A percentile compares a stretch with the other conserved stretches of the same genome.
These are phyloP conservation scores for Stereum hirsutum DNA, from an alignment of 1,284 basidiomycete species.

Conservation along the genomic window DNA sequence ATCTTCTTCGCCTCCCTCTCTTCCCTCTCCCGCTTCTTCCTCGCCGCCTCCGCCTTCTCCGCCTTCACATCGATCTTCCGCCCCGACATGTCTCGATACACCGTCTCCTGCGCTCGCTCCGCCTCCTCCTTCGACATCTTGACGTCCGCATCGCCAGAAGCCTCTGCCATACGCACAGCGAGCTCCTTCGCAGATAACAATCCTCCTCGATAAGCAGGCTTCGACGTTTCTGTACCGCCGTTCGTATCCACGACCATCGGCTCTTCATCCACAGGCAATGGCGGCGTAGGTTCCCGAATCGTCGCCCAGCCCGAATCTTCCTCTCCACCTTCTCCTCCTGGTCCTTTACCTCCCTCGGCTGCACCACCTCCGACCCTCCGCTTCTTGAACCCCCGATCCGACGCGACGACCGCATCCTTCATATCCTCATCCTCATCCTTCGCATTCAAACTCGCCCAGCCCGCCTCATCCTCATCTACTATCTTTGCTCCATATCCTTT, in stretches of 20 bases:
- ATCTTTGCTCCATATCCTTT: no score
- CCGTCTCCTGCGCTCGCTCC: slow-evolving; percentile 76
- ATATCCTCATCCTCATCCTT: slow-evolving; percentile 46
- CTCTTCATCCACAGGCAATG: slow-evolving; percentile 58
- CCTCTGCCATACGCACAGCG: slow-evolving; percentile 44
- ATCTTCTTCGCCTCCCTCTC: slow-evolving; percentile 85
- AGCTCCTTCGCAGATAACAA: slow-evolving; percentile 62
- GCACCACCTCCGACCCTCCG: slow-evolving; percentile 26
- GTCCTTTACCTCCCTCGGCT: no score
- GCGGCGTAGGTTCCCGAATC: slow-evolving; percentile 38
- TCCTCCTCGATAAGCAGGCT: slow-evolving; percentile 56
- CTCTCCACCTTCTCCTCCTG: no score
- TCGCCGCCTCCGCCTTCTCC: slow-evolving; percentile 73
- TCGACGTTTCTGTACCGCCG: slow-evolving; percentile 27
- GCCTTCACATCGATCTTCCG: slow-evolving; percentile 84
- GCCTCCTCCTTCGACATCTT: slow-evolving; percentile 25
- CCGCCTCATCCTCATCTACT: slow-evolving; percentile 63
- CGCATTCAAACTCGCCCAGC: slow-evolving; percentile 41
- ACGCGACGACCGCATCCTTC: slow-evolving; percentile 52
- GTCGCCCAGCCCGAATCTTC: slow-evolving; percentile 52
- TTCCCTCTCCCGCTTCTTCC: slow-evolving; percentile 68
- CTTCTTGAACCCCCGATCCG: slow-evolving; percentile 72
- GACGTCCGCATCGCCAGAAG: slow-evolving; percentile 23
- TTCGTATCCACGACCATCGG: slow-evolving; percentile 48
- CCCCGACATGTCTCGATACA: slow-evolving; percentile 89